Conservation (phyloP, 345 rosid genomes). For the Acer campestre region DNA sequence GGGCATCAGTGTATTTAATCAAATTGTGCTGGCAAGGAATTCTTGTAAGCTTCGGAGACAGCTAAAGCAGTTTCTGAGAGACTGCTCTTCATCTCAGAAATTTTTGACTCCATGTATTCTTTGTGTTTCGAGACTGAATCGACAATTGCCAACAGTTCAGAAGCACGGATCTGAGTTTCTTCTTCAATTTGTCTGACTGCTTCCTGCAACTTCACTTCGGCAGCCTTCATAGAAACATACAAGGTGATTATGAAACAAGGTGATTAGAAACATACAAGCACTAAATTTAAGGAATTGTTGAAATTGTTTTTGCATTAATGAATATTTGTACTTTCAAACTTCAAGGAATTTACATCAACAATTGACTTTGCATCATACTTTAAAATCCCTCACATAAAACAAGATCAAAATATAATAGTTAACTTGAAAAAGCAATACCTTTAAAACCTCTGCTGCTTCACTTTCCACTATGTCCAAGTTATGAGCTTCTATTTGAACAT, state of each 20-base stretch:
- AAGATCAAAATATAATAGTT: neutral
- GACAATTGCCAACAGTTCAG: conserved; percentile 54
- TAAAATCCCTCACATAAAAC: neutral
- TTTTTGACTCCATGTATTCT: conserved; percentile 57
- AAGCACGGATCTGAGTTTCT: conserved; percentile 54
- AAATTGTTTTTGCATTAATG: no score
- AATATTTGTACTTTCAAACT: neutral
- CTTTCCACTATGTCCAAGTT: conserved; percentile 59
- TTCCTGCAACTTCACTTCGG: conserved; percentile 60
- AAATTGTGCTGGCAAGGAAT: conserved; percentile 33
- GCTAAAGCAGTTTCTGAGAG: conserved; percentile 52
- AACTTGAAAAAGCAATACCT: conserved; percentile 37
- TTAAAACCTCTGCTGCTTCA: conserved; percentile 72
- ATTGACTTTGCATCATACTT: neutral
- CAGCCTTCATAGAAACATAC: conserved; percentile 30
- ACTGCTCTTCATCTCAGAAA: conserved; percentile 50
- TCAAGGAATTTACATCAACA: neutral
- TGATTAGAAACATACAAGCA: neutral
- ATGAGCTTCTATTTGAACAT: conserved; percentile 49
- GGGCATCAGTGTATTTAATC: neutral
- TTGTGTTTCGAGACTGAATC: conserved; percentile 72
- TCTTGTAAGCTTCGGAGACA: conserved; percentile 49
- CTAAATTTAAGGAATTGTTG: neutral
- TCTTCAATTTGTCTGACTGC: conserved; percentile 54
- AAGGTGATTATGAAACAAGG: neutral